These are phyloP conservation scores for Begonia fuchsioides DNA, from an alignment of 306 rosid genomes.

Conservation along the genomic window DNA sequence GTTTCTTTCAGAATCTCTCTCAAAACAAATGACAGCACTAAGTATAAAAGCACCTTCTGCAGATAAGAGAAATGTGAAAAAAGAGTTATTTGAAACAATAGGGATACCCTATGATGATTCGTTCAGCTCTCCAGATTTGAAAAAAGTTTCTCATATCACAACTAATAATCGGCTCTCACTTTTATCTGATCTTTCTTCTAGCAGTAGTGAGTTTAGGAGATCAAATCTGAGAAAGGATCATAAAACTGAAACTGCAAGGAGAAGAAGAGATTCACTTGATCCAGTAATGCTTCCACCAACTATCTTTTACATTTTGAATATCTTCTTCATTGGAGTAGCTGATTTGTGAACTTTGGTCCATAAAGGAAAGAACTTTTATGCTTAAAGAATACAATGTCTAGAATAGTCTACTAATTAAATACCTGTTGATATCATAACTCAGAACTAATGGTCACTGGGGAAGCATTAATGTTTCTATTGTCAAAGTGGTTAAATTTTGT, in stretches of 20 bases:
- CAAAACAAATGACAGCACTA: slow-evolving; percentile 62
- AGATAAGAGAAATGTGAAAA: slow-evolving; percentile 43
- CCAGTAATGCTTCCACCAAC: slow-evolving; percentile 47
- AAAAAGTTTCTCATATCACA: slow-evolving; percentile 28
- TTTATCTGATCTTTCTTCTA: slow-evolving; percentile 30
- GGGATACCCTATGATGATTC: slow-evolving; percentile 83
- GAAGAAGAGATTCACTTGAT: slow-evolving; percentile 95
- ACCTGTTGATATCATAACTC: too few species aligned
- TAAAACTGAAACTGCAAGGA: slow-evolving; percentile 68
- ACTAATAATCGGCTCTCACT: slow-evolving; percentile 27
- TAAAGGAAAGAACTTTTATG: too few species aligned
- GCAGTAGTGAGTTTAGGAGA: slow-evolving; percentile 33
- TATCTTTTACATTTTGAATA: slow-evolving; percentile 1
- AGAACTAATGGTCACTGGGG: too few species aligned
- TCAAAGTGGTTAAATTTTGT: too few species aligned
- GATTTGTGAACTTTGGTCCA: slow-evolving; percentile 1
- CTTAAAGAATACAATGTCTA: too few species aligned
- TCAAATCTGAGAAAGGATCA: slow-evolving; percentile 33
- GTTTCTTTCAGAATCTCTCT: slow-evolving; percentile 69
- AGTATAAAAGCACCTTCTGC: slow-evolving; percentile 39
- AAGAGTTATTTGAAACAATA: slow-evolving; percentile 71
- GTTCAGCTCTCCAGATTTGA: slow-evolving; percentile 41
- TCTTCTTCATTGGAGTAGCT: slow-evolving; percentile 4
- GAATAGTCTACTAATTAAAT: too few species aligned
- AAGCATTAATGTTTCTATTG: too few species aligned